phyloP scores from a whole-genome alignment of 1,139 yeast species.

The Candida pseudoviswanathii region DNA sequence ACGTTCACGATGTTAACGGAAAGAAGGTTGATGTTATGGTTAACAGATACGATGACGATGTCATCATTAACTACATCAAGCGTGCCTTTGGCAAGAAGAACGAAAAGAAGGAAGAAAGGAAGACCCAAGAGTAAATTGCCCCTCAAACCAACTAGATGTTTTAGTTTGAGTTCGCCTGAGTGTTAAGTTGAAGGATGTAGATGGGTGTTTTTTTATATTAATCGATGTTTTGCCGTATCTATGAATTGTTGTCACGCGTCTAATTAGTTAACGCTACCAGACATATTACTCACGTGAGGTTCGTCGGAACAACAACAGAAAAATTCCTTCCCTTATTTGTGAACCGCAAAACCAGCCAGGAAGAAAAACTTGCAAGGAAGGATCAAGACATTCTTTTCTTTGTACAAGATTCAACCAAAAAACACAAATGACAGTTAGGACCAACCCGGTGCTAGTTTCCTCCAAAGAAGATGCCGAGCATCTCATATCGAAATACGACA shows the following conservation, averaged over 20 bases:
- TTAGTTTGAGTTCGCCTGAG: too few species aligned
- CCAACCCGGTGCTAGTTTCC: slow-evolving; percentile 28
- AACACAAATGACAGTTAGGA: slow-evolving; percentile 14
- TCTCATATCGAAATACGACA: slow-evolving; percentile 69
- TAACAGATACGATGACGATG: slow-evolving; percentile 41
- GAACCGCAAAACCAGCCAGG: neutral
- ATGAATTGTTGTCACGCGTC: too few species aligned
- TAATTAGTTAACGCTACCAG: too few species aligned
- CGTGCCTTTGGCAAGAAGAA: neutral
- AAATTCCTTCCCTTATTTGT: neutral
- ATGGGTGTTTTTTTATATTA: too few species aligned
- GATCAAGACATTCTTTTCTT: neutral
- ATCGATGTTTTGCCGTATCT: too few species aligned
- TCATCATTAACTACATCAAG: slow-evolving; percentile 9
- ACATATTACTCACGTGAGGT: too few species aligned
- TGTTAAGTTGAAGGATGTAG: too few species aligned
- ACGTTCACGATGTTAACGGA: slow-evolving; percentile 17
- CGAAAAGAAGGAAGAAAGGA: neutral
- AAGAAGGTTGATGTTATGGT: slow-evolving; percentile 42
- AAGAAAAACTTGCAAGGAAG: neutral
- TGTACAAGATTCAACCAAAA: neutral
- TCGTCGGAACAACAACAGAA: neutral
- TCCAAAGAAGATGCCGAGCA: slow-evolving; percentile 48
- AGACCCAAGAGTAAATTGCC: too few species aligned
- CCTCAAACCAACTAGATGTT: too few species aligned